Evolutionary conservation across 345 rosid genomes (phyloP).

Genomic region (Camelina sativa): DNA sequence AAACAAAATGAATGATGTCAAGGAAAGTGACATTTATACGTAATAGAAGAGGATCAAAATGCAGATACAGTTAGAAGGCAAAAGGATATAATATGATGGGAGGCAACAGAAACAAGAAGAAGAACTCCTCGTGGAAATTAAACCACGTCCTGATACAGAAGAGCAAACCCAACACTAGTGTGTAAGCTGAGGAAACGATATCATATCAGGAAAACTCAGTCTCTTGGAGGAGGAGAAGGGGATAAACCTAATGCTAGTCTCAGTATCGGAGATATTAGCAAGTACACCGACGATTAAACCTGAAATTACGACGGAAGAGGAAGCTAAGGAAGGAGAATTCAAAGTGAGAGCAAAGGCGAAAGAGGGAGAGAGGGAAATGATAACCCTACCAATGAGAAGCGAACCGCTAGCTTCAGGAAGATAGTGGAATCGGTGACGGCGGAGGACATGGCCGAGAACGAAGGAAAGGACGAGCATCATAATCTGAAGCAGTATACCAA

Average conservation of each 20-base stretch:
- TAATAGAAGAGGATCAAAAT: background rate
- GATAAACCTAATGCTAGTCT: slow-evolving; percentile 79
- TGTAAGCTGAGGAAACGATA: slow-evolving; percentile 19
- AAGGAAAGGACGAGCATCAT: slow-evolving; percentile 99
- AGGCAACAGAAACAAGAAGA: slow-evolving; percentile 90
- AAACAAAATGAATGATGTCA: slow-evolving; percentile 46
- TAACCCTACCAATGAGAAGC: slow-evolving; percentile 74
- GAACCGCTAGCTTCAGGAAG: slow-evolving; percentile 99
- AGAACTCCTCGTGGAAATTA: slow-evolving; percentile 96
- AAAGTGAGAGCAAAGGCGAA: background rate
- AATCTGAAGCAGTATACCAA: slow-evolving; percentile 95
- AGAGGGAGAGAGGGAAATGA: background rate
- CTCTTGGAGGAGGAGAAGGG: background rate
- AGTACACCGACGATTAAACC: slow-evolving; percentile 86
- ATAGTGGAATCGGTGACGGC: slow-evolving; percentile 91
- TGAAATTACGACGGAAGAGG: slow-evolving; percentile 33
- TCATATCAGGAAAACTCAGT: background rate
- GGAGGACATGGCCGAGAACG: slow-evolving; percentile 95
- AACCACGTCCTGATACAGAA: slow-evolving; percentile 76
- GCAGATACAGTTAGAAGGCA: slow-evolving; percentile 8
- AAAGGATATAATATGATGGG: slow-evolving; percentile 97
- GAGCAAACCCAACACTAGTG: background rate
- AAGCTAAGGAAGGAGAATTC: background rate
- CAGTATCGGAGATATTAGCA: slow-evolving; percentile 88
- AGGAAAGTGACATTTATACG: slow-evolving; percentile 47